These are phyloP conservation scores for Fusarium tricinctum DNA, from an alignment of 2,329 filamentous ascomycete genomes.

Conservation along the genomic window DNA sequence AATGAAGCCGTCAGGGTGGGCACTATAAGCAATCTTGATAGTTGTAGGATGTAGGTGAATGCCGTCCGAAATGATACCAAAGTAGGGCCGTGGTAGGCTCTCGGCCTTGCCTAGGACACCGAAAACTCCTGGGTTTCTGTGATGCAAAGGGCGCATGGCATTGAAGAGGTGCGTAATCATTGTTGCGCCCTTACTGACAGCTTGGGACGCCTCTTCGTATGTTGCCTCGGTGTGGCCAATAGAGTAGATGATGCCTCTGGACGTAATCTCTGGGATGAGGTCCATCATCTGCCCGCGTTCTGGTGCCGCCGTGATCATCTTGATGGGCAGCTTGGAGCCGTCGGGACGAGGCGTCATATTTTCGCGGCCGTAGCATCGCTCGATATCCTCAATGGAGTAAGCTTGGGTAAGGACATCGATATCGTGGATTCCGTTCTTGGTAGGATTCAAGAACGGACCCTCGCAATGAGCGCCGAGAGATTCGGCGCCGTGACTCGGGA, in stretches of 20 bases:
- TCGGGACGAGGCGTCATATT: conserved; percentile 68
- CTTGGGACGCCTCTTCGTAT: conserved; percentile 82
- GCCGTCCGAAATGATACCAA: conserved; percentile 91
- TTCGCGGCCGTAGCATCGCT: conserved; percentile 77
- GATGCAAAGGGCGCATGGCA: conserved; percentile 90
- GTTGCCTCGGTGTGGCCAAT: conserved; percentile 91
- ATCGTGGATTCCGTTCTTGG: conserved; percentile 90
- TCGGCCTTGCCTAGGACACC: conserved; percentile 81
- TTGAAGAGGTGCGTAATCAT: conserved; percentile 98
- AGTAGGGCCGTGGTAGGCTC: conserved; percentile 75
- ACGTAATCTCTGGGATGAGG: conserved; percentile 75
- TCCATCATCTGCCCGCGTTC: conserved; percentile 79
- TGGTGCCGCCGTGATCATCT: conserved; percentile 88
- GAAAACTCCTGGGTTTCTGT: conserved; percentile 92
- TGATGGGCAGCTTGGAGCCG: conserved; percentile 66
- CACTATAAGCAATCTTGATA: conserved; percentile 89
- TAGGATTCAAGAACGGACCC: conserved; percentile 86
- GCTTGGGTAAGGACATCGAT: conserved; percentile 77
- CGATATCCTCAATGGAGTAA: conserved; percentile 74
- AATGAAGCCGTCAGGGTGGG: conserved; percentile 86
- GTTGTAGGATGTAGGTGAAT: conserved; percentile 91
- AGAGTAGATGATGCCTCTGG: conserved; percentile 78
- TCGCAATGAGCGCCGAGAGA: conserved; percentile 92
- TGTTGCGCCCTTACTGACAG: conserved; percentile 80
- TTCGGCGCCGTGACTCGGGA: conserved; percentile 80